These are phyloP conservation scores for Scutellaria barbata DNA, from an alignment of 257 asterid species.

Conservation along the genomic window DNA sequence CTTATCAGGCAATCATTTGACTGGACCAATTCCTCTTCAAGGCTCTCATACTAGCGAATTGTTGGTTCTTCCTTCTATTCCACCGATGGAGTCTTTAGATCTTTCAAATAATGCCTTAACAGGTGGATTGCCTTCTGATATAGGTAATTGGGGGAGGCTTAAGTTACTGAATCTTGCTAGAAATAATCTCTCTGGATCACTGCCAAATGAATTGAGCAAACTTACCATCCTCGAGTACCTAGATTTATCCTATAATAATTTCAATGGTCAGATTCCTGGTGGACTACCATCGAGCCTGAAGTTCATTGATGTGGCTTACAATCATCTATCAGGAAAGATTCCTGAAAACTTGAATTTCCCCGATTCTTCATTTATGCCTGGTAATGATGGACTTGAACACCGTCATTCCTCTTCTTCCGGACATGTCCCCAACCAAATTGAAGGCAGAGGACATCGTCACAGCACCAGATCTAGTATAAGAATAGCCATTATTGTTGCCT, in stretches of 20 bases:
- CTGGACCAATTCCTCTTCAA: constrained; percentile 72
- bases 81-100: constrained; percentile 74
- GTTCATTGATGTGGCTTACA: constrained; percentile 63
- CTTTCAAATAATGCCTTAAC: constrained; percentile 70
- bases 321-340: constrained; percentile 63
- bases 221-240: constrained; percentile 67
- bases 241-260: constrained; percentile 69
- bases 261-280: constrained; percentile 69
- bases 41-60: constrained; percentile 62
- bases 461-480: constrained; percentile 53
- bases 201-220: constrained; percentile 71
- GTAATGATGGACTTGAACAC: constrained; percentile 47
- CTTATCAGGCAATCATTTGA: constrained; percentile 72
- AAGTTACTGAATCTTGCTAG: constrained; percentile 66
- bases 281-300: constrained; percentile 62
- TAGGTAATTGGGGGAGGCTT: constrained; percentile 77
- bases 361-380: constrained; percentile 71
- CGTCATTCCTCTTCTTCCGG: constrained; percentile 33
- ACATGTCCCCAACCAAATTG: constrained; percentile 37
- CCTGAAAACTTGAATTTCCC: constrained; percentile 74
- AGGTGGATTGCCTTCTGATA: constrained; percentile 66
- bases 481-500: constrained; percentile 81
- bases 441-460: constrained; percentile 25
- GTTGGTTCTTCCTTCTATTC: constrained; percentile 64
- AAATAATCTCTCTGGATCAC: constrained; percentile 68